These are phyloP conservation scores for Fusarium tjaetaba DNA, from an alignment of 2,329 filamentous ascomycete genomes.

Conservation along the genomic window DNA sequence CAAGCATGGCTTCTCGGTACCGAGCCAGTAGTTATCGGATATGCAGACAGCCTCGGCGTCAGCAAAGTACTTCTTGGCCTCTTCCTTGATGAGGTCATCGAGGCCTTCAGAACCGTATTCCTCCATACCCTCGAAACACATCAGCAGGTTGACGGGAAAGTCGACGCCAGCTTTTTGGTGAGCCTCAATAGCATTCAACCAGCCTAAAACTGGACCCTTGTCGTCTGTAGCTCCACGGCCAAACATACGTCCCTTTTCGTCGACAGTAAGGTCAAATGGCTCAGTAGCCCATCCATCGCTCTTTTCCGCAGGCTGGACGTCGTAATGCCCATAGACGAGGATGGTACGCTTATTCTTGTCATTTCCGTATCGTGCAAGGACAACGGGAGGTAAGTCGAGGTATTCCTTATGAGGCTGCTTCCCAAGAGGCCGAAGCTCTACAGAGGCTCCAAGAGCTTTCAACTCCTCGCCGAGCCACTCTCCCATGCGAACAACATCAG, in stretches of 20 bases:
- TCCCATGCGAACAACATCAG: conserved; percentile 96
- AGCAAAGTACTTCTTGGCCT: conserved; percentile 94
- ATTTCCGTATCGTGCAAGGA: conserved; percentile 90
- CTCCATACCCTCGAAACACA: conserved; percentile 99
- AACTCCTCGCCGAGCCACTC: conserved; percentile 89
- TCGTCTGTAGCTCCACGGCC: conserved; percentile 96
- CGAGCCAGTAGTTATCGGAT: conserved; percentile 99
- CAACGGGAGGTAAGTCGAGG: conserved; percentile 90
- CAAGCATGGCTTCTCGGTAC: conserved; percentile 96
- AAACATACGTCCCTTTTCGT: conserved; percentile 94
- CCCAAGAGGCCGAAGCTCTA: conserved; percentile 86
- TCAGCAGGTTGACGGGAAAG: conserved; percentile 96
- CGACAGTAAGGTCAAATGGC: conserved; percentile 88
- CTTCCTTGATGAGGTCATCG: conserved; percentile 90
- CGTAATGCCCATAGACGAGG: conserved; percentile 97
- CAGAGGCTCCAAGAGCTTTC: conserved; percentile 82
- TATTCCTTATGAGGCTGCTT: conserved; percentile 92
- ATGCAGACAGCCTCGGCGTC: conserved; percentile 97
- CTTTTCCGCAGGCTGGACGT: conserved; percentile 93
- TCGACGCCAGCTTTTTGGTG: conserved; percentile 95
- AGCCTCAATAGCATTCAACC: conserved; percentile 97
- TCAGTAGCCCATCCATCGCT: conserved; percentile 96
- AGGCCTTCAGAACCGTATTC: conserved; percentile 97
- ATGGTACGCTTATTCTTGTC: conserved; percentile 95
- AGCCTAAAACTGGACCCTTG: conserved; percentile 96